Conservation (phyloP, 2,329 filamentous ascomycete genomes). For the Trichophyton rubrum region DNA sequence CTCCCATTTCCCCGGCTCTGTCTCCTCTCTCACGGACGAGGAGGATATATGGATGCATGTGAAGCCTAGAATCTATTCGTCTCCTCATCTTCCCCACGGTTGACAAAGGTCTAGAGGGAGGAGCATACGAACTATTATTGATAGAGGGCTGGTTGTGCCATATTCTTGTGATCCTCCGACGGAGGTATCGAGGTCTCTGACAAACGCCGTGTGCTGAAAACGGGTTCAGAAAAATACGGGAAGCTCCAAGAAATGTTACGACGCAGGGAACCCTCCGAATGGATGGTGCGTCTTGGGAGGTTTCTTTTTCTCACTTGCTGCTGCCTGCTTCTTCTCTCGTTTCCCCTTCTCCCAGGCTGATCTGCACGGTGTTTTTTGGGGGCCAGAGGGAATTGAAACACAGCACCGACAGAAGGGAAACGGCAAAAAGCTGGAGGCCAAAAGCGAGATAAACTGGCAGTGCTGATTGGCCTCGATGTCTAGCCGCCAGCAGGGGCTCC, state of each 20-base stretch:
- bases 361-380: not conserved
- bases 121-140: not conserved
- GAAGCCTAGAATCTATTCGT: not conserved
- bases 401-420: constrained; percentile 2
- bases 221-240: not conserved
- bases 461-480: not conserved
- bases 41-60: not conserved
- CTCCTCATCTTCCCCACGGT: not conserved
- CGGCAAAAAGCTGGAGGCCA: not conserved
- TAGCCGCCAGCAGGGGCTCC: not conserved
- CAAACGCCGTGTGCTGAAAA: not conserved
- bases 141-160: not conserved
- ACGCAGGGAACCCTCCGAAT: not conserved
- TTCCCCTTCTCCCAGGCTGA: not conserved
- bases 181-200: not conserved
- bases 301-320: not conserved
- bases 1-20: not conserved
- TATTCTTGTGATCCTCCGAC: too few relatives aligned
- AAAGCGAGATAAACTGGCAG: not conserved
- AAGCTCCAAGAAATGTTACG: not conserved
- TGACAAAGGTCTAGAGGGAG: not conserved
- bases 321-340: not conserved
- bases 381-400: constrained; percentile 3
- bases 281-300: not conserved
- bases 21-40: not conserved